Percentiles rank a stretch among this genome's conserved stretches.
phyloP scores from a whole-genome alignment of 2,329 filamentous ascomycete genomes.

The Seiridium unicorne region DNA sequence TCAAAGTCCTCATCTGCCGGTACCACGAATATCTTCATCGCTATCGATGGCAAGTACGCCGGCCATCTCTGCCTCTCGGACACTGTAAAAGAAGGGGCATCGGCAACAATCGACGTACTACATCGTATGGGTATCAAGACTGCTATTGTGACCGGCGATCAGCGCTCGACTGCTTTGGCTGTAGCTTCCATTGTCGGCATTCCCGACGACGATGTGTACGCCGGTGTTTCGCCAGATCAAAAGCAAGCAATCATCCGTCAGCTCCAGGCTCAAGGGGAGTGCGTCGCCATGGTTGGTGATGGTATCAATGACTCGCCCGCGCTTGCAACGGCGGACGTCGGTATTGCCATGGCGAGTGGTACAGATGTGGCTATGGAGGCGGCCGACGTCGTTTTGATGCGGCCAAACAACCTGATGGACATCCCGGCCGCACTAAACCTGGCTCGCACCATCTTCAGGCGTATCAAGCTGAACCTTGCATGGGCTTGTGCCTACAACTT shows the following conservation, averaged over 20 bases:
- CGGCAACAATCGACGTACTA: constrained; percentile 77
- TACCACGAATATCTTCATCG: constrained; percentile 87
- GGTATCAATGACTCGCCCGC: constrained; percentile 98
- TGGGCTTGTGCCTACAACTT: constrained; percentile 95
- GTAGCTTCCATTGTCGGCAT: constrained; percentile 86
- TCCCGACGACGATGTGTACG: constrained; percentile 69
- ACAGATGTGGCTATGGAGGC: constrained; percentile 98
- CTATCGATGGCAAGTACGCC: constrained; percentile 77
- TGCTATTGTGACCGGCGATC: constrained; percentile 92
- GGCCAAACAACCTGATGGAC: constrained; percentile 84
- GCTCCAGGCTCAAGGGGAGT: constrained; percentile 71
- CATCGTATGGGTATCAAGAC: constrained; percentile 82
- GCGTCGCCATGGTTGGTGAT: constrained; percentile 96
- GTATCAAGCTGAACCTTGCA: constrained; percentile 89
- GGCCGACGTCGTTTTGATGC: constrained; percentile 94
- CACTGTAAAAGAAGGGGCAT: constrained; percentile 84
- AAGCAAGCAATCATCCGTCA: constrained; percentile 83
- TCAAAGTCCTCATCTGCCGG: constrained; percentile 53
- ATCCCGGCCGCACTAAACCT: constrained; percentile 86
- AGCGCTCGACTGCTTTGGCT: constrained; percentile 76
- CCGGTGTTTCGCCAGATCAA: constrained; percentile 85
- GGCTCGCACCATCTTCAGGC: constrained; percentile 78
- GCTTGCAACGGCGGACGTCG: constrained; percentile 86
- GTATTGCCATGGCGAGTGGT: constrained; percentile 87
- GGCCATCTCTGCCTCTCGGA: constrained; percentile 85